Evolutionary conservation across 2,329 filamentous ascomycete species (phyloP).

Genomic region (Aspergillus aculeatus): DNA sequence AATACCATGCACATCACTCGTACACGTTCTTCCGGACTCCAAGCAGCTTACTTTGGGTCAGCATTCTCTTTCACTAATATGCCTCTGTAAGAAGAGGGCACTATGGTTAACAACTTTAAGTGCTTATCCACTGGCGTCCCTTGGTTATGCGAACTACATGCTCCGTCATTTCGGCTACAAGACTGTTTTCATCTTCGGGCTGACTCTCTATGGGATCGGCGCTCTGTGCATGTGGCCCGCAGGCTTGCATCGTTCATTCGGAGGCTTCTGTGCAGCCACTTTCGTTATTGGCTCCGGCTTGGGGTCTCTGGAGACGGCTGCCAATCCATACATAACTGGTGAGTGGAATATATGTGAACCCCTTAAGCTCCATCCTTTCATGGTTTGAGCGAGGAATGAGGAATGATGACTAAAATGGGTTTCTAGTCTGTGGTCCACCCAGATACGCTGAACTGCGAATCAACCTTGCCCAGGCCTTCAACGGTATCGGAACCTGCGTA

Average conservation of each 20-base stretch:
- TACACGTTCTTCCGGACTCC: constrained; percentile 60
- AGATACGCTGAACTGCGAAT: constrained; percentile 73
- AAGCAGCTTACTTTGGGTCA: constrained; percentile 64
- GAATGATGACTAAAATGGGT: constrained; percentile 32
- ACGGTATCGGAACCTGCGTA: constrained; percentile 71
- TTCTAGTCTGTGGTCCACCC: constrained; percentile 68
- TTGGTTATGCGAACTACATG: constrained; percentile 58
- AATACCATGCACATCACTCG: constrained; percentile 55
- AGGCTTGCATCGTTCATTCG: constrained; percentile 69
- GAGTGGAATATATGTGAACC: constrained; percentile 5
- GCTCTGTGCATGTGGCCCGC: constrained; percentile 85
- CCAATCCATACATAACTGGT: constrained; percentile 71
- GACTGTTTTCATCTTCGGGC: constrained; percentile 73
- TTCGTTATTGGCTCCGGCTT: constrained; percentile 74
- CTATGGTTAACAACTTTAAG: constrained; percentile 23
- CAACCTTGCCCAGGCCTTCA: constrained; percentile 75
- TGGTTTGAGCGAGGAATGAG: neutral
- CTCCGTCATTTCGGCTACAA: constrained; percentile 75
- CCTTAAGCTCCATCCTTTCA: no score
- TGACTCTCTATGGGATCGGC: constrained; percentile 67
- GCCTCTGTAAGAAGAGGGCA: neutral
- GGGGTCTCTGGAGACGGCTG: constrained; percentile 72
- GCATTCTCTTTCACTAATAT: constrained; percentile 13
- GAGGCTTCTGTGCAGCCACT: constrained; percentile 68
- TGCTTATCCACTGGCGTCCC: constrained; percentile 55